A percentile compares a stretch with the other conserved stretches of the same genome.
phyloP scores from a whole-genome alignment of 345 rosid genomes.

The Melastoma malabathricum region DNA sequence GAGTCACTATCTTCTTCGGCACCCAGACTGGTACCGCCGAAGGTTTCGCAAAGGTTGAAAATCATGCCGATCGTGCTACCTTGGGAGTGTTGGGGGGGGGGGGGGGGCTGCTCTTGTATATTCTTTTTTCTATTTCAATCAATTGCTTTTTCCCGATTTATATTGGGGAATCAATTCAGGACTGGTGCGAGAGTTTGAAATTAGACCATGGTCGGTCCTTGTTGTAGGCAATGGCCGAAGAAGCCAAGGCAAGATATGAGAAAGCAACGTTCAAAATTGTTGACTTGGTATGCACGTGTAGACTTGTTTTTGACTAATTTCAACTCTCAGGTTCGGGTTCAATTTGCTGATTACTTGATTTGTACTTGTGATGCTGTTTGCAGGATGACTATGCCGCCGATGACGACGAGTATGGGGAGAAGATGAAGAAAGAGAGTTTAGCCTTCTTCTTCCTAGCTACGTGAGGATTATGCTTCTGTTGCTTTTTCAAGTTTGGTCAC shows the following conservation, averaged over 20 bases:
- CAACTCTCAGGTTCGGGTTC: neutral
- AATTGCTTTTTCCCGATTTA: too few species aligned
- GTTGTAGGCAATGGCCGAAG: constrained; percentile 46
- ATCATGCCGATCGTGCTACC: too few species aligned
- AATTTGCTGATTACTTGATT: neutral
- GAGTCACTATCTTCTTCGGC: constrained; percentile 31
- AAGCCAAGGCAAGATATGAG: constrained; percentile 75
- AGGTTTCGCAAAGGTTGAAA: constrained; percentile 23
- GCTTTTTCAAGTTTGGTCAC: too few species aligned
- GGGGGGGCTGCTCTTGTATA: too few species aligned
- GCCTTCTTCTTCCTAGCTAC: constrained; percentile 91
- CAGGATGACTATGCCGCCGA: constrained; percentile 95
- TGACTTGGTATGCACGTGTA: constrained; percentile 50
- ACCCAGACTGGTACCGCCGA: constrained; percentile 45
- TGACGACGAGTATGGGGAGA: constrained; percentile 87
- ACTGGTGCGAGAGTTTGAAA: neutral
- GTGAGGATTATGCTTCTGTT: constrained; percentile 27
- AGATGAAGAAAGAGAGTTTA: constrained; percentile 68
- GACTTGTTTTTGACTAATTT: neutral
- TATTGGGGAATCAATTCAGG: too few species aligned
- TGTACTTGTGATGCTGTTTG: constrained; percentile 1
- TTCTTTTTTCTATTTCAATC: too few species aligned
- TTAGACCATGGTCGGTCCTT: neutral
- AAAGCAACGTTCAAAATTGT: constrained; percentile 63
- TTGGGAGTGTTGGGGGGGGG: too few species aligned